Evolutionary conservation across 768 basidiomycete species (phyloP), one percentile per base, ranked within the genome.

Genomic region (Tulasnella sp.): DNA sequence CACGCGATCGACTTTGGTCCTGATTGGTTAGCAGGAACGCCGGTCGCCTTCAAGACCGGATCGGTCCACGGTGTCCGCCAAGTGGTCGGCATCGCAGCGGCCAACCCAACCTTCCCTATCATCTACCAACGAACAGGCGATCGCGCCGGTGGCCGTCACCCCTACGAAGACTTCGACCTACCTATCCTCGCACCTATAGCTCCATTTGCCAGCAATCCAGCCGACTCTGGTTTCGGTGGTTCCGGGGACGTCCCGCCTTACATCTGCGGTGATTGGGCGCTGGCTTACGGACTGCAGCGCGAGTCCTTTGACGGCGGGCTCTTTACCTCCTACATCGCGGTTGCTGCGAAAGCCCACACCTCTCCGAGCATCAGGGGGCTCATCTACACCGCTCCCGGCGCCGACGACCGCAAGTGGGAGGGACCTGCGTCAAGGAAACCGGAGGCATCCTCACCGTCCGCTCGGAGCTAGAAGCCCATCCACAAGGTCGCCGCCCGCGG

Each of bases 121-220:
- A 95, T 99, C 81, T 83, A 98, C 75, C 97, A 98, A 79, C 98
- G 97, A 97, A 99, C 97, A 67, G 97, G 97, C 77, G 97, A 97
- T 40, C 94, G 97, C 76, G 97, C 95, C n/a, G n/a, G n/a, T n/a
- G n/a, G n/a, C n/a, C n/a, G n/a, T n/a, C n/a, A n/a, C n/a, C n/a
- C n/a, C 2, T 98, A 89, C 80, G 97, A 99, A 80, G 97, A 99
- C 79, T 95, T 98, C 87, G 96, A 98, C 77, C 94, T 95, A 80
- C 96, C 97, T 0, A 87, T 98, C 76, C 83, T 98, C 66, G 82
- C 89, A 98, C 95, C 0, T 99, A 99, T 80, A 85, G 88, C 41
- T 82, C 90, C 19, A 98, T 99, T 78, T 91, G 97, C 73, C 89
- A 91, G 75, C 90, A 95, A 74, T 77, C 85, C 65, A 99, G 98